Conservation (phyloP, 2,329 filamentous ascomycete species). For the Nemania sp. region DNA sequence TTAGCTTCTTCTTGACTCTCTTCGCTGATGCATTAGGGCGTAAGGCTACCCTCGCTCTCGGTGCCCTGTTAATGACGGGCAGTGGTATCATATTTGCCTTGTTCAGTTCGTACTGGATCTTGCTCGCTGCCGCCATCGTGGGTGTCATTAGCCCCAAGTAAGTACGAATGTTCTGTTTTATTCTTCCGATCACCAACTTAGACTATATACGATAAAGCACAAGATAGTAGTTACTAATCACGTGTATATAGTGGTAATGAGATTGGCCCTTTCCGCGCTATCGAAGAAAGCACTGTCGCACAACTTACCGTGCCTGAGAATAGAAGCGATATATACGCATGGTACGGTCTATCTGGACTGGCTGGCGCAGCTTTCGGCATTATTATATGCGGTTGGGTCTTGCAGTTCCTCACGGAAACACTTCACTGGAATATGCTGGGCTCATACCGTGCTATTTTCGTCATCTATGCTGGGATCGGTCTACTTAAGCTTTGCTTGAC, state of each 20-base stretch:
- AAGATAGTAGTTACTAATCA: conserved; percentile 11
- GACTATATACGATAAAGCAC: too few species aligned
- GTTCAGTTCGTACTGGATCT: conserved; percentile 66
- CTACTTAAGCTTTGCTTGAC: conserved; percentile 67
- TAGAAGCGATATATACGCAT: conserved; percentile 69
- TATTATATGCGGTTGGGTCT: conserved; percentile 69
- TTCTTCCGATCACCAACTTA: background rate
- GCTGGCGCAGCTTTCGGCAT: conserved; percentile 70
- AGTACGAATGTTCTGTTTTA: background rate
- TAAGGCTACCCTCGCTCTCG: conserved; percentile 63
- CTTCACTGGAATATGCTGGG: conserved; percentile 41
- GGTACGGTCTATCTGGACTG: conserved; percentile 70
- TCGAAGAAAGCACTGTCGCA: conserved; percentile 71
- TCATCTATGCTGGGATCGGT: conserved; percentile 68
- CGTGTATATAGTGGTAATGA: conserved; percentile 66
- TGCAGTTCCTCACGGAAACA: conserved; percentile 61
- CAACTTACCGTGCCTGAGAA: conserved; percentile 62
- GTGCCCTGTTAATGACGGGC: conserved; percentile 66
- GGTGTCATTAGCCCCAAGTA: conserved; percentile 71
- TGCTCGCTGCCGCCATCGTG: conserved; percentile 68
- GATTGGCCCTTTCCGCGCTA: conserved; percentile 71
- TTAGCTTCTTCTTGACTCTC: conserved; percentile 69
- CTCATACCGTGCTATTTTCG: conserved; percentile 61
- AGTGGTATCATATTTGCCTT: conserved; percentile 68
- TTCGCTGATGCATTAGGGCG: conserved; percentile 70